These are phyloP conservation scores for Daldinia loculata DNA, from an alignment of 495 filamentous ascomycete genomes.

Conservation along the genomic window DNA sequence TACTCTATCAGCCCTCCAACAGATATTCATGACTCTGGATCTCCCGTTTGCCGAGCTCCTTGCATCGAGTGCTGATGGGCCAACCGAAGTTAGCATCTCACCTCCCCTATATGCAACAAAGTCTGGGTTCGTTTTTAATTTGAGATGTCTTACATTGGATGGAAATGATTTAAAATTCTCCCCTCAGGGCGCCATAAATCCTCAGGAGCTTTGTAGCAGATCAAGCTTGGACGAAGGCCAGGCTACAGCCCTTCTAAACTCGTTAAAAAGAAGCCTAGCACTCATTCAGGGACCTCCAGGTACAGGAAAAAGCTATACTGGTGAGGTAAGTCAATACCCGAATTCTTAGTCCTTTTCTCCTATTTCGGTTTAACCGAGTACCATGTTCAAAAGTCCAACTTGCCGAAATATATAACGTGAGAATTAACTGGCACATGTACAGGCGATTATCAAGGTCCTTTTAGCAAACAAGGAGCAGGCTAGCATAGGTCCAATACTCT, in stretches of 20 bases:
- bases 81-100: slow-evolving; percentile 19
- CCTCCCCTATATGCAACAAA: slow-evolving; percentile 63
- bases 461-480: slow-evolving; percentile 61
- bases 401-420: background rate
- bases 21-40: background rate
- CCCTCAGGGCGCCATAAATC: slow-evolving; percentile 48
- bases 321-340: slow-evolving; percentile 39
- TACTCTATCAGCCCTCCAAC: background rate
- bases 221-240: slow-evolving; percentile 68
- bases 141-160: slow-evolving; percentile 57
- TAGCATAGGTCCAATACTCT: slow-evolving; percentile 70
- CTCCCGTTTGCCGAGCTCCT: background rate
- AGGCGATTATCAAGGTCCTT: slow-evolving; percentile 66
- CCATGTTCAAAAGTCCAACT: background rate
- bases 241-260: slow-evolving; percentile 60
- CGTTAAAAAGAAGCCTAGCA: slow-evolving; percentile 64
- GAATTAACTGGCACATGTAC: background rate
- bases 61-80: background rate
- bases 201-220: slow-evolving; percentile 48
- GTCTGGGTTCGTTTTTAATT: slow-evolving; percentile 61
- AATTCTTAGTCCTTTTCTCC: no score
- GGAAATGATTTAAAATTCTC: slow-evolving; percentile 44
- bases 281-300: slow-evolving; percentile 85
- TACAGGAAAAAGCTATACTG: slow-evolving; percentile 76
- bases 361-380: background rate